These are phyloP conservation scores for Platanus orientalis DNA, from an alignment of 164 flowering plant genomes.

Conservation along the genomic window DNA sequence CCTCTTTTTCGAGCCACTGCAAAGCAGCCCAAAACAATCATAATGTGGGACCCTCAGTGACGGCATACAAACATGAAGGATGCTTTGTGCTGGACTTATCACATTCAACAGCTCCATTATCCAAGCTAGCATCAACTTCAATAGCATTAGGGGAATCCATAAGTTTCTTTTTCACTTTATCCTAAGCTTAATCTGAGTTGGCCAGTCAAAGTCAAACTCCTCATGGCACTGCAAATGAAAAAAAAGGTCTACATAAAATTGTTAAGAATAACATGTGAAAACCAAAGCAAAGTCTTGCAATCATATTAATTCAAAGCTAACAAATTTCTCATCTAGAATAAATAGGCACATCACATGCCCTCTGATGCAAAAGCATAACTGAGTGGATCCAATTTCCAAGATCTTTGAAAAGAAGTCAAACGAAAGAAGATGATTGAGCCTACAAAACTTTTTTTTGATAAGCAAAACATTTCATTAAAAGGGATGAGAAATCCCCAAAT, in stretches of 20 bases:
- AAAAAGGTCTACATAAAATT: conserved; percentile 8
- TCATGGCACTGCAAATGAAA: conserved; percentile 42
- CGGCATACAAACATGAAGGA: conserved; percentile 67
- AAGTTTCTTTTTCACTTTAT: conserved; percentile 63
- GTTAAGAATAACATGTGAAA: conserved; percentile 5
- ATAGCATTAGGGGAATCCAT: conserved; percentile 49
- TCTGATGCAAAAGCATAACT: no score
- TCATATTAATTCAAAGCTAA: neutral
- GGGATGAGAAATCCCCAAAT: no score
- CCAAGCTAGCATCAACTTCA: conserved; percentile 32
- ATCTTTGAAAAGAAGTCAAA: no score
- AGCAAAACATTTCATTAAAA: no score
- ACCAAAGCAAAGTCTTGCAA: neutral
- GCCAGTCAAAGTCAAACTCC: conserved; percentile 30
- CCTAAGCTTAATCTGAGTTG: conserved; percentile 50
- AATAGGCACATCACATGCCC: no score
- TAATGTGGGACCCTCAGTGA: conserved; percentile 68
- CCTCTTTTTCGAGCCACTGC: conserved; percentile 79
- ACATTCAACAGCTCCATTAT: conserved; percentile 24
- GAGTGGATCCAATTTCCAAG: no score
- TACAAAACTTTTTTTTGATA: no score
- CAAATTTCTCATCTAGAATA: neutral
- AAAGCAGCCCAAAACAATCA: conserved; percentile 73
- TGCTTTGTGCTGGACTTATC: conserved; percentile 30
- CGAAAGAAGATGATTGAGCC: no score